Conservation (phyloP, 208 protist genomes). For the Crithidia thermophila region DNA sequence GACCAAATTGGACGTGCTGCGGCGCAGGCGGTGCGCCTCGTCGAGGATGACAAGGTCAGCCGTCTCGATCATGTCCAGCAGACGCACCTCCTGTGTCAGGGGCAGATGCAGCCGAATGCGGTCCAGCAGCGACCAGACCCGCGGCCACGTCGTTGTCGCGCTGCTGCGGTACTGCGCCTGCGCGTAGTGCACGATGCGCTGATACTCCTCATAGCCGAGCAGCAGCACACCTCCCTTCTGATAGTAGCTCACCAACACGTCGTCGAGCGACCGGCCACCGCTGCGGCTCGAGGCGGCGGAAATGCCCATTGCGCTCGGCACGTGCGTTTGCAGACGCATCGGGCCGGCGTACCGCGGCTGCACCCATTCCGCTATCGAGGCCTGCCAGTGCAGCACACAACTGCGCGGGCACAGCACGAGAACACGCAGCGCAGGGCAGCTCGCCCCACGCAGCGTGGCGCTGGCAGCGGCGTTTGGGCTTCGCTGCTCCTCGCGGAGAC, state of each 20-base stretch:
- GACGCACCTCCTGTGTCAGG: constrained; percentile 24
- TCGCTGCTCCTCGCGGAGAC: constrained; percentile 20
- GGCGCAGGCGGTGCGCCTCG: constrained; percentile 80
- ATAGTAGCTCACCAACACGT: constrained; percentile 54
- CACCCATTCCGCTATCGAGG: constrained; percentile 63
- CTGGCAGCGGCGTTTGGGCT: neutral
- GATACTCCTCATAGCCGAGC: constrained; percentile 88
- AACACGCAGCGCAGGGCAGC: constrained; percentile 51
- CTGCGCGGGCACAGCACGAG: constrained; percentile 79
- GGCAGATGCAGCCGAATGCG: constrained; percentile 50
- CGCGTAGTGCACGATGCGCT: constrained; percentile 36
- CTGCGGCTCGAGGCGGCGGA: constrained; percentile 1
- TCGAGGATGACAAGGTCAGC: constrained; percentile 82
- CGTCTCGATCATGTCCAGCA: constrained; percentile 69
- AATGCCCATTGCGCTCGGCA: constrained; percentile 42
- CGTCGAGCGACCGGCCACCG: constrained; percentile 19
- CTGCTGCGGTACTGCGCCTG: constrained; percentile 16
- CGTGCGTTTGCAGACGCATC: constrained; percentile 39
- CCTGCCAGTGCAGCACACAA: constrained; percentile 73
- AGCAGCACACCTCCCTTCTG: constrained; percentile 72
- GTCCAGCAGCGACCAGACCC: constrained; percentile 48
- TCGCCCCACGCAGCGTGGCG: constrained; percentile 1
- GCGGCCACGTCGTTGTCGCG: constrained; percentile 12
- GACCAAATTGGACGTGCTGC: constrained; percentile 51
- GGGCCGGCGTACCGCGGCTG: constrained; percentile 45